A percentile compares a stretch with the other conserved stretches of the same genome.
These are phyloP conservation scores for Coemansia sp. DNA, from an alignment of 371 early-diverging fungal genomes.

Conservation along the genomic window DNA sequence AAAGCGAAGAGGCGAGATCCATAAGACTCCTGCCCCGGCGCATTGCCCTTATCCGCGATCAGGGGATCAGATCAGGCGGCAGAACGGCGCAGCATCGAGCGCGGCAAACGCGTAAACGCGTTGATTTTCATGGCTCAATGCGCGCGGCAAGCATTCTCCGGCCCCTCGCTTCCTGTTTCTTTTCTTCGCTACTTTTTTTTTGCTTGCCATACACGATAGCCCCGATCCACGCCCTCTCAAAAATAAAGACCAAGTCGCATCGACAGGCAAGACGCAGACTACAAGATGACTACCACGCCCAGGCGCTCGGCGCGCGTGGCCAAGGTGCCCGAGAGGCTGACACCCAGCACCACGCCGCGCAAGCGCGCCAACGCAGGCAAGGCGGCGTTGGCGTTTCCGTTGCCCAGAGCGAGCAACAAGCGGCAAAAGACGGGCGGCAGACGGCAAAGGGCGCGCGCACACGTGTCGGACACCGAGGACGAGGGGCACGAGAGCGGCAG, in stretches of 20 bases:
- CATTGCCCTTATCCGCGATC: background rate
- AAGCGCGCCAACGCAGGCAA: conserved; percentile 24
- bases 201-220: background rate
- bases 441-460: background rate
- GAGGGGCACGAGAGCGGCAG: background rate
- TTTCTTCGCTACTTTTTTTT: background rate
- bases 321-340: conserved; percentile 33
- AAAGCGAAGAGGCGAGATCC: too few relatives aligned
- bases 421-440: conserved; percentile 20
- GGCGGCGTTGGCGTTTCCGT: conserved; percentile 19
- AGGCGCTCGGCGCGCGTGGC: conserved; percentile 39
- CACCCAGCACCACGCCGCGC: conserved; percentile 24
- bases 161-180: background rate
- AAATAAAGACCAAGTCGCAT: background rate
- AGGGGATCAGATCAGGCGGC: background rate
- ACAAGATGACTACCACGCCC: conserved; percentile 30
- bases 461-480: conserved; percentile 10
- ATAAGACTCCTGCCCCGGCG: too few relatives aligned
- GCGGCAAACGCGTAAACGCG: conserved; percentile 6
- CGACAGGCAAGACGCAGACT: background rate
- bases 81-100: background rate
- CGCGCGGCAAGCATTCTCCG: background rate
- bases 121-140: background rate
- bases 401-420: conserved; percentile 19
- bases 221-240: too few relatives aligned